phyloP scores from a whole-genome alignment of 176 grass and related monocot genomes.

The Leersia perrieri region DNA sequence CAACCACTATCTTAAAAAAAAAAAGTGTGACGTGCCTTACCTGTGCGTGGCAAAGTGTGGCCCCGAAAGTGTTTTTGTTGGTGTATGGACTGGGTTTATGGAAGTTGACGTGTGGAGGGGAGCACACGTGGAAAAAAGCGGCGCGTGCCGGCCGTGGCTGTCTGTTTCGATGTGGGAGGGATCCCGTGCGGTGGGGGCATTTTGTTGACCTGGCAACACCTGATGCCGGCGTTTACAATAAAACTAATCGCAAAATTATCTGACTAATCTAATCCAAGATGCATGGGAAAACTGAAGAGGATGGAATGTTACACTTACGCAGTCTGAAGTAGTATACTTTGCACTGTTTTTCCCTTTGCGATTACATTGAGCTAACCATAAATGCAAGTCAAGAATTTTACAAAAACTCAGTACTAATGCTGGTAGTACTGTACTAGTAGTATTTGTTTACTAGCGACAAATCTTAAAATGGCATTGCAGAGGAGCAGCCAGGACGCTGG shows the following conservation, averaged over 20 bases:
- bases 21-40: too few species aligned
- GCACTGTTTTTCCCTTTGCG: too few species aligned
- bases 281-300: neutral
- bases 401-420: neutral
- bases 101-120: neutral
- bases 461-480: neutral
- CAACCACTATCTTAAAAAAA: too few species aligned
- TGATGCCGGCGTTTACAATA: neutral
- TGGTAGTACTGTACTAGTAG: too few species aligned
- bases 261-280: neutral
- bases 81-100: neutral
- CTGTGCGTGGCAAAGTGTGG: too few species aligned
- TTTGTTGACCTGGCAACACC: slow-evolving; percentile 5
- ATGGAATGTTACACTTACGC: neutral
- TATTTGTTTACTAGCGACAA: too few species aligned
- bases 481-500: neutral
- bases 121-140: slow-evolving; percentile 36
- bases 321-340: too few species aligned
- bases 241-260: neutral
- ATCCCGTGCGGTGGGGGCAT: slow-evolving; percentile 39
- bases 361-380: too few species aligned
- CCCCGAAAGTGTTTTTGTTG: too few species aligned
- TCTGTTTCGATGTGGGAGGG: neutral
- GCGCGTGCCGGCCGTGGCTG: slow-evolving; percentile 29
- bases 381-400: neutral